Evolutionary conservation across 225 moss, liverwort and hornwort species (phyloP), one percentile per base, ranked within the genome.

Genomic region (Anthoceros angustus): DNA sequence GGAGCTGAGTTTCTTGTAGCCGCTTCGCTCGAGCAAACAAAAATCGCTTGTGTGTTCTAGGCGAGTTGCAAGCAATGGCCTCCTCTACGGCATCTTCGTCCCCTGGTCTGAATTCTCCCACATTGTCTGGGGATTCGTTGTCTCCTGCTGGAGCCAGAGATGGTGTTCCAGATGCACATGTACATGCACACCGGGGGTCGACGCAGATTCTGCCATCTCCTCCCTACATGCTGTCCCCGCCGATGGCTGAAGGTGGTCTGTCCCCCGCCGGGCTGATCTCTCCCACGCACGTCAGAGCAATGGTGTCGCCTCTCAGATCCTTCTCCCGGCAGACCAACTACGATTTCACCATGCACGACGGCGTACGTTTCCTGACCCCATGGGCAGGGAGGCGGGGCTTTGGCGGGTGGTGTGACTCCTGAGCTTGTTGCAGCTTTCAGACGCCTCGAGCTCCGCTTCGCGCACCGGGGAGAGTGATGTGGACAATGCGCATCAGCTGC

Each of bases 281-380:
- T 9, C 23, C 55, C 8, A 9, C 23, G n/a, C 16, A 18, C 18
- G 14, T 15, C 23, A 23, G 23, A 55, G 55, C n/a, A 4, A 55
- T 23, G 18, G 8, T 20, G 23, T 55, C 55, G 18, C n/a, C 55
- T 9, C 14, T 23, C 18, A 55, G 23, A 5, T 18, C 23, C 12
- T 55, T 55, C 23, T 55, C 55, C 23, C 55, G 55, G 23, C 55
- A 55, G 23, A 55, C n/a, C 55, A 55, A 55, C 55, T 55, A 55
- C 14, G 55, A 55, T 55, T 55, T 55, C 14, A 55, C 55, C 23
- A 55, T 55, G 55, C 55, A 55, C 14, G 55, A 55, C 18, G 55
- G 55, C 18, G 55, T 55, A 55, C 6, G 55, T 15, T 55, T 9
- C 23, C 8, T 55, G n/a, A 55, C 14, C n/a, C 16, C 18, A 55